Base-by-base conservation (phyloP, 2,329 filamentous ascomycete species). In the Pseudophaeomoniella oleicola region DNA sequence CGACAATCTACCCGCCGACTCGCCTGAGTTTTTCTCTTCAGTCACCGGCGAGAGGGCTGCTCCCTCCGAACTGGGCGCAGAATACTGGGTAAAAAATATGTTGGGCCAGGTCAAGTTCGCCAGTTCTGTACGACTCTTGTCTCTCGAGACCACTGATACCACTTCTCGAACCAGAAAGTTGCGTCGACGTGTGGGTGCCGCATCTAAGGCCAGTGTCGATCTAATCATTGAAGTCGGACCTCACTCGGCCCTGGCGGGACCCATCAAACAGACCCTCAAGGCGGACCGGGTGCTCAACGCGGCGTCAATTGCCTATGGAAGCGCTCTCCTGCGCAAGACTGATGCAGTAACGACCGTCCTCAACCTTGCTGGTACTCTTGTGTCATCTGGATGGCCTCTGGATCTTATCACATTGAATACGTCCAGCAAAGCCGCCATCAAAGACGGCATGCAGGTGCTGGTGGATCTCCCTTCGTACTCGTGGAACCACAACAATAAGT, bases 71-170 rank as follows among this genome's bases (percentile, higher is more conserved):
- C 37, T 54, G 1, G 42, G 38, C 1, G 19, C 50, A 14, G n/a
- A 35, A 5, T 55, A 53, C 35, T 54, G 47, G 51, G 43, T 45
- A 5, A 37, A 27, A 1, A 55, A 55, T 19, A 34, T 52, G 9
- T 29, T 47, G 1, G 5, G 39, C 22, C 32, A 47, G 1, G 49
- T 51, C 2, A 35, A 44, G 12, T 51, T 51, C 29, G 38, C 46
- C 4, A 12, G 30, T 18, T 16, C 4, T 30, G 4, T 36, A 15
- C 4, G 9, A 4, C 16, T 4, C 4, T 12, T 34, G 6, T 32
- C 17, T 16, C 10, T 15, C 30, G 13, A 10, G 5, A 32, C 14
- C 14, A 16, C 14, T 32, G 30, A 10, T 6, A 16, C 10, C 13
- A 32, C 5, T 14, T 16, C 13, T 5, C 30, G n/a, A n/a, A n/a